Percentiles rank a stretch among this genome's conserved stretches.
Evolutionary conservation across 306 rosid species (phyloP).

Genomic region (Hippophae gyantsensis): DNA sequence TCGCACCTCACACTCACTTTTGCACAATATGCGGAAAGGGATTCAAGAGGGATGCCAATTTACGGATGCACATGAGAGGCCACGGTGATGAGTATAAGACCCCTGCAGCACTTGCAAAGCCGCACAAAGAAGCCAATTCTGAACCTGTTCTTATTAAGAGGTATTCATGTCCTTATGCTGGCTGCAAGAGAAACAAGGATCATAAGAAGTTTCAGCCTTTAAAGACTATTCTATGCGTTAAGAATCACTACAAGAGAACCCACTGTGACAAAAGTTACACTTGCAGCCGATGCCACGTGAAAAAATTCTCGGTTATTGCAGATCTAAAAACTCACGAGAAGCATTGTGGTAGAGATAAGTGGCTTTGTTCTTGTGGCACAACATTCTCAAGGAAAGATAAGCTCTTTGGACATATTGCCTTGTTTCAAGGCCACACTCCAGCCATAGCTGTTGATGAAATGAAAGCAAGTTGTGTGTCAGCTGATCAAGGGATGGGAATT

Average conservation of each 20-base stretch:
- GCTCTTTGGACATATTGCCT: slow-evolving; percentile 96
- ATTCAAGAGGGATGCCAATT: slow-evolving; percentile 95
- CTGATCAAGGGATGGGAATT: slow-evolving; percentile 33
- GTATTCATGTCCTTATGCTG: slow-evolving; percentile 84
- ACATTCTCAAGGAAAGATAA: slow-evolving; percentile 99
- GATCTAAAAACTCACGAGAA: slow-evolving; percentile 98
- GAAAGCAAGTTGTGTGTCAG: slow-evolving; percentile 29
- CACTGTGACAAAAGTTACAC: slow-evolving; percentile 95
- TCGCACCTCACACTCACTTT: slow-evolving; percentile 96
- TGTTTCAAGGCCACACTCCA: slow-evolving; percentile 97
- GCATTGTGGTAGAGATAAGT: slow-evolving; percentile 96
- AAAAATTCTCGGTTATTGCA: slow-evolving; percentile 93
- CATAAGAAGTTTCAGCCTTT: slow-evolving; percentile 90
- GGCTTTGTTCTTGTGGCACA: slow-evolving; percentile 99
- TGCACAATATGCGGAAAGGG: slow-evolving; percentile 97
- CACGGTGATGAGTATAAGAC: slow-evolving; percentile 98
- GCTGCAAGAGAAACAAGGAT: slow-evolving; percentile 96
- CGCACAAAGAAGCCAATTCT: slow-evolving; percentile 54
- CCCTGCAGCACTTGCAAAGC: slow-evolving; percentile 95
- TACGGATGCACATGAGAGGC: slow-evolving; percentile 99
- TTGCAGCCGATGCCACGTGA: slow-evolving; percentile 88
- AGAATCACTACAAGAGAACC: slow-evolving; percentile 98
- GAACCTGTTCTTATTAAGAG: slow-evolving; percentile 71
- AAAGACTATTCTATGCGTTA: slow-evolving; percentile 92
- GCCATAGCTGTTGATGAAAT: slow-evolving; percentile 75